Evolutionary conservation across 192 early-diverging fungal species (phyloP), one percentile per base, ranked within the genome.

Genomic region (Mortierella antarctica): DNA sequence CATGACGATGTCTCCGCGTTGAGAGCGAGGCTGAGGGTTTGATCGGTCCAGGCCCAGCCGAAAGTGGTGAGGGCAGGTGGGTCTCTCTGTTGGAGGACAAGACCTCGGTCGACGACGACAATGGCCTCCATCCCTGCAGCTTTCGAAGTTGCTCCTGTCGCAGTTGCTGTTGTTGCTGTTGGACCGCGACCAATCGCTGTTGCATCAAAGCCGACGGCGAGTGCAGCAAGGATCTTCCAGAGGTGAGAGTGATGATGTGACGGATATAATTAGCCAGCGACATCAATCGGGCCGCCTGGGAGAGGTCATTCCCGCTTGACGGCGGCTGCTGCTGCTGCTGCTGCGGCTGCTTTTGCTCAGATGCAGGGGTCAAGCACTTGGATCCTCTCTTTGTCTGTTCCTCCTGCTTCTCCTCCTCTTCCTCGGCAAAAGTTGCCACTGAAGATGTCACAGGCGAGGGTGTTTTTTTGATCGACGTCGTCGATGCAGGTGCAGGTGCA

Each of bases 251-350:
- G 65, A 71, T 58, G 49, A 80, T 72, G 18, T 80, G 77, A 2
- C 77, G 77, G 60, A 80, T 80, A 68, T 72, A 80, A 61, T 80
- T 80, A 62, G 77, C 77, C 46, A 80, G 40, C 2, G 77, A 72
- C 65, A 80, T 68, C 9, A 80, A 65, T 12, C 65, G 56, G 6
- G 77, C 48, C 9, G 77, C 69, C 18, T 68, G 65, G 20, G 63
- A 17, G 6, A 59, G 65, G 47, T 72, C 61, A 42, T 65, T 60
- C 14, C 31, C 31, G 31, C 31, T 31, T 31, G 31, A 3, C 31
- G 6, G 54, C 17, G 64, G 55, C 41, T 59, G 42, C 46, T 72
- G 69, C 23, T 44, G 54, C 20, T 53, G 47, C 42, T 50, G 39
- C 59, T 52, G 40, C 40, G 44, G 48, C 54, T 69, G 67, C 49